phyloP scores from a whole-genome alignment of 495 filamentous ascomycete species.

The Parathielavia appendiculata region DNA sequence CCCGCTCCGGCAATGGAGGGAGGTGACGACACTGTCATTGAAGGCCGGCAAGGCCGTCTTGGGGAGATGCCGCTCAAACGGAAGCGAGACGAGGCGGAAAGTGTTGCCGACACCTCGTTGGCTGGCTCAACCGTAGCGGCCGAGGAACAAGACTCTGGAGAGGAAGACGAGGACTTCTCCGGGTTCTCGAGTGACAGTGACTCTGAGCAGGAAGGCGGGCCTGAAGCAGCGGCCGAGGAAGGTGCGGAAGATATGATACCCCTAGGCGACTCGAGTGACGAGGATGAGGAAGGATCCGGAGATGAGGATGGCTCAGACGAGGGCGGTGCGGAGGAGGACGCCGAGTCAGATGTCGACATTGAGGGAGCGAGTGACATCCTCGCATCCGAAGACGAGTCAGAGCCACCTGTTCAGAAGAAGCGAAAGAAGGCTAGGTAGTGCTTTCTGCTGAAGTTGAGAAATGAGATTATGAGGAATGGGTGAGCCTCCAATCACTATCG shows the following conservation, averaged over 20 bases:
- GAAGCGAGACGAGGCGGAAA: constrained; percentile 49
- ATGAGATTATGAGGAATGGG: neutral
- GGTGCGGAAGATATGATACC: constrained; percentile 49
- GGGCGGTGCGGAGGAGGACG: constrained; percentile 35
- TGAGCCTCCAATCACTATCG: neutral
- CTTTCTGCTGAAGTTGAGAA: neutral
- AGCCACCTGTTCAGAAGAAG: constrained; percentile 24
- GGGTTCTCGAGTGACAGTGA: constrained; percentile 50
- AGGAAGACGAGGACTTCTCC: constrained; percentile 39
- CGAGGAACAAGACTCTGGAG: constrained; percentile 24
- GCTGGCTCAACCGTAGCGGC: constrained; percentile 23
- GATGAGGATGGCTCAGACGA: constrained; percentile 27
- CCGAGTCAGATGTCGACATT: constrained; percentile 25
- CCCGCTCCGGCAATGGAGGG: constrained; percentile 62
- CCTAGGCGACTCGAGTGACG: constrained; percentile 48
- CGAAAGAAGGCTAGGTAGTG: constrained; percentile 25
- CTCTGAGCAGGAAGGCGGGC: constrained; percentile 36
- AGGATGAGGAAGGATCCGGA: constrained; percentile 36
- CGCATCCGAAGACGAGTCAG: constrained; percentile 23
- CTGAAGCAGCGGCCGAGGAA: constrained; percentile 30
- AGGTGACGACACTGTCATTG: constrained; percentile 51
- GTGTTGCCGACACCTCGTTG: constrained; percentile 30
- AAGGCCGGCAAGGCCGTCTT: constrained; percentile 49
- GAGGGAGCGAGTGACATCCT: constrained; percentile 26
- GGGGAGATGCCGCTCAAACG: constrained; percentile 58